A percentile compares a stretch with the other conserved stretches of the same genome.
Conservation (phyloP, 768 basidiomycete species). For the Tulasnella sp. region DNA sequence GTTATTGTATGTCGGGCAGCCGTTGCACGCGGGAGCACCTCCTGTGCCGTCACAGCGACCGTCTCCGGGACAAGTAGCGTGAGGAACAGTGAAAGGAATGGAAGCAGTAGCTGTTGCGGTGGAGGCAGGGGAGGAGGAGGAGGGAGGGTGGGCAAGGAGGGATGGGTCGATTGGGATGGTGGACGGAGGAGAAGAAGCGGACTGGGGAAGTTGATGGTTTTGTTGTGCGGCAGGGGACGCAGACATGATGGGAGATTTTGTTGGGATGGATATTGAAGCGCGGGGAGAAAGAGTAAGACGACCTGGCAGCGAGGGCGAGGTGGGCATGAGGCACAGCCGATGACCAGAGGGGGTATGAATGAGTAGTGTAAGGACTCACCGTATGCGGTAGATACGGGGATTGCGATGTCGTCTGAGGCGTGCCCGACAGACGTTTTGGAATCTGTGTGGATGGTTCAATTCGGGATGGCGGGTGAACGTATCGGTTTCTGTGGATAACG, state of each 20-base stretch:
- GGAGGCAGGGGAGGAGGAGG: background rate
- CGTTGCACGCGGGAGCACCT: constrained; percentile 86
- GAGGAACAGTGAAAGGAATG: constrained; percentile 19
- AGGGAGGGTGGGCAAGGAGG: constrained; percentile 6
- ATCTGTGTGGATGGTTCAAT: background rate
- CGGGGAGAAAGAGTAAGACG: background rate
- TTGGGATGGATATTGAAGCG: constrained; percentile 15
- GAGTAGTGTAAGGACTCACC: background rate
- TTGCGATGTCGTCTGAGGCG: constrained; percentile 14
- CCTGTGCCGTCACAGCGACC: constrained; percentile 97
- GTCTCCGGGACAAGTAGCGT: constrained; percentile 89
- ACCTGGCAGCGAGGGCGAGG: constrained; percentile 1
- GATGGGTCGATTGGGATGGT: constrained; percentile 10
- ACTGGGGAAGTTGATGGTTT: constrained; percentile 15
- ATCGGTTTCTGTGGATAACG: constrained; percentile 2
- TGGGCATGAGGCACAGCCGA: constrained; percentile 5
- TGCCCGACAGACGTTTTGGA: background rate
- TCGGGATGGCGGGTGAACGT: background rate
- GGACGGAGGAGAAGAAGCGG: constrained; percentile 16
- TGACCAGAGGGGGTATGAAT: constrained; percentile 7
- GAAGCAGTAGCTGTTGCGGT: constrained; percentile 7
- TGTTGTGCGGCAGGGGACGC: constrained; percentile 19
- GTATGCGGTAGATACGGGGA: constrained; percentile 11
- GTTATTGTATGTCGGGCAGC: constrained; percentile 97
- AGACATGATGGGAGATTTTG: background rate